Conservation (phyloP, 2,329 filamentous ascomycete genomes). For the Nannizzia gypsea region DNA sequence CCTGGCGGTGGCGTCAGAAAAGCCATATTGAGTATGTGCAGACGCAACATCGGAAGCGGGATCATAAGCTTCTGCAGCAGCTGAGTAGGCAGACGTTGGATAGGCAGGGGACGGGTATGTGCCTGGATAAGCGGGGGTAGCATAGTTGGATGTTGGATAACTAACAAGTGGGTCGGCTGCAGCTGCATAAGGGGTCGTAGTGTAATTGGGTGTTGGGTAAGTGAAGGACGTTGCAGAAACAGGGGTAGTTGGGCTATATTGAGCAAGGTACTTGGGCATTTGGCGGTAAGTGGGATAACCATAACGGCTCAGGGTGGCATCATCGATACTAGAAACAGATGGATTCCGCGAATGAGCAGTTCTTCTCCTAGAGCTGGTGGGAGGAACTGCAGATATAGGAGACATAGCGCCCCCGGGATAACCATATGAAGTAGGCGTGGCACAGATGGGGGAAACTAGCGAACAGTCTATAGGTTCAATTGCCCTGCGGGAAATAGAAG, state of each 20-base stretch:
- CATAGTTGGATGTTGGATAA: constrained; percentile 14
- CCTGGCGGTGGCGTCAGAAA: constrained; percentile 2
- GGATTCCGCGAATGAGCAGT: constrained; percentile 44
- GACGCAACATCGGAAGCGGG: constrained; percentile 35
- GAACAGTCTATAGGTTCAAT: constrained; percentile 36
- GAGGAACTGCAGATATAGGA: constrained; percentile 45
- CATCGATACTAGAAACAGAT: constrained; percentile 58
- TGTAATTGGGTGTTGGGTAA: constrained; percentile 23
- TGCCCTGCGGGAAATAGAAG: constrained; percentile 34
- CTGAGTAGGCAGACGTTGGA: background rate
- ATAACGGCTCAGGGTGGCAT: constrained; percentile 54
- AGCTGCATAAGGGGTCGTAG: constrained; percentile 6
- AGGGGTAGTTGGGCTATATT: constrained; percentile 31
- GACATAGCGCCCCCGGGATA: constrained; percentile 46
- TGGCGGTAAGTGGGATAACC: constrained; percentile 78
- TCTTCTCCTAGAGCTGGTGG: constrained; percentile 25
- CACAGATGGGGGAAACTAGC: constrained; percentile 33
- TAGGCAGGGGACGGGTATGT: constrained; percentile 1
- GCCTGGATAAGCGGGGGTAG: constrained; percentile 30
- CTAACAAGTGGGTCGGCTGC: constrained; percentile 17
- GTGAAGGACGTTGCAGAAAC: constrained; percentile 31
- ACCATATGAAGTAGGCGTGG: constrained; percentile 26
- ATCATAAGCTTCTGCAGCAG: constrained; percentile 12
- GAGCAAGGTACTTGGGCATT: constrained; percentile 47
- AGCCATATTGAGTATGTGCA: background rate